Evolutionary conservation across 2,329 filamentous ascomycete species (phyloP).

Genomic region (Paecilomyces sp.): DNA sequence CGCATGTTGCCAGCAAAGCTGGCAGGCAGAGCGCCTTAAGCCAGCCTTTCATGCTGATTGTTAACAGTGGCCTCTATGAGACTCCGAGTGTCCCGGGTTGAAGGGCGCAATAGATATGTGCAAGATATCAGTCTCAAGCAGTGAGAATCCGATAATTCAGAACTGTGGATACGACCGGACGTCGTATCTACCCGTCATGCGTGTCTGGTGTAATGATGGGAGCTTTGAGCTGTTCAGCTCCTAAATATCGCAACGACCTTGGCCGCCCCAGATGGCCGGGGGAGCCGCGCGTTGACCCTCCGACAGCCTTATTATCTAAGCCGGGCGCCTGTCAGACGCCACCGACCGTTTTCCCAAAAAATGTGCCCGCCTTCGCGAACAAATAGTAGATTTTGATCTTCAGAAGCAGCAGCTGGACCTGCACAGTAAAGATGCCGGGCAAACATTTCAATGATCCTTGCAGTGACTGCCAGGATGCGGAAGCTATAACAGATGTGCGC

Average conservation of each 20-base stretch:
- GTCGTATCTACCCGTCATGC: neutral
- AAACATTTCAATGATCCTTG: conserved; percentile 37
- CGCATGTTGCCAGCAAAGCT: conserved; percentile 29
- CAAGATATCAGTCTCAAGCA: neutral
- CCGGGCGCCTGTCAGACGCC: conserved; percentile 12
- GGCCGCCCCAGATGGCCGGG: conserved; percentile 14
- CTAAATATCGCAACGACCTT: conserved; percentile 1
- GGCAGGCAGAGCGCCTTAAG: conserved; percentile 28
- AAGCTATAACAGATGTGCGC: conserved; percentile 49
- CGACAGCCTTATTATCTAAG: conserved; percentile 20
- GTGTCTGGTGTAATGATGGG: neutral
- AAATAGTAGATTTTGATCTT: neutral
- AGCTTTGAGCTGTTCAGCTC: neutral
- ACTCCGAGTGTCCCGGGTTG: neutral
- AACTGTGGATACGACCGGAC: neutral
- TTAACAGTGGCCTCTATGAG: conserved; percentile 2
- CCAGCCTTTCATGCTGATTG: conserved; percentile 33
- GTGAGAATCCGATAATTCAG: neutral
- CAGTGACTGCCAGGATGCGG: conserved; percentile 48
- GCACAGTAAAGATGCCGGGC: conserved; percentile 20
- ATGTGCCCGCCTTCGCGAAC: neutral
- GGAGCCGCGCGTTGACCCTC: conserved; percentile 17
- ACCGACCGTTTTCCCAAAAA: conserved; percentile 9
- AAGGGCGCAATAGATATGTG: neutral
- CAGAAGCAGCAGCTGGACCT: neutral